Evolutionary conservation across 352 stramenopile species (phyloP).

Genomic region (Globisporangium radiosum): DNA sequence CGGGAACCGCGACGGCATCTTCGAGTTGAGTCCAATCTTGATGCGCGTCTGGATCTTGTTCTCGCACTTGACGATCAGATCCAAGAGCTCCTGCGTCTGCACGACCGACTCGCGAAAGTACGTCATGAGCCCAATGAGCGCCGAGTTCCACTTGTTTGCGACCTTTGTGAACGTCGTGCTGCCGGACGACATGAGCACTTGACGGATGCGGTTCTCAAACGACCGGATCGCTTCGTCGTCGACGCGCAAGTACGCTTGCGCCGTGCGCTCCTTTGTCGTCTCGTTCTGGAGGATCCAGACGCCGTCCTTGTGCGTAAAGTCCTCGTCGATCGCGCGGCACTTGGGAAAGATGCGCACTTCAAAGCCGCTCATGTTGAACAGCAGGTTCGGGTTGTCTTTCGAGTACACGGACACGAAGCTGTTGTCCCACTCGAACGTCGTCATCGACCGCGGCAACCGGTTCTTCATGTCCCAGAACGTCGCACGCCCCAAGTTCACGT

Average conservation of each 20-base stretch:
- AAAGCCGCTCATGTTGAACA: conserved; percentile 99
- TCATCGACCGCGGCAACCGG: conserved; percentile 96
- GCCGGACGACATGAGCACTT: conserved; percentile 99
- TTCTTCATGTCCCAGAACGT: conserved; percentile 99
- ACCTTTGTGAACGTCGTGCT: conserved; percentile 99
- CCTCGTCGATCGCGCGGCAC: conserved; percentile 84
- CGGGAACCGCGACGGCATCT: conserved; percentile 99
- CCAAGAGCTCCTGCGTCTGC: conserved; percentile 99
- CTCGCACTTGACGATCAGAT: conserved; percentile 99
- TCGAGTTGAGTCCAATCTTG: conserved; percentile 99
- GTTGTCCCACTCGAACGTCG: conserved; percentile 99
- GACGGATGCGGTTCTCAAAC: conserved; percentile 99
- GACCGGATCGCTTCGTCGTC: conserved; percentile 93
- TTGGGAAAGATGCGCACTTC: conserved; percentile 96
- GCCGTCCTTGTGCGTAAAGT: conserved; percentile 97
- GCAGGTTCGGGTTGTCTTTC: conserved; percentile 99
- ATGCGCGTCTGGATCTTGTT: conserved; percentile 99
- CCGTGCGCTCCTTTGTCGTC: conserved; percentile 98
- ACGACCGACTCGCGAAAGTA: conserved; percentile 99
- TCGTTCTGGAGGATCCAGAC: conserved; percentile 99
- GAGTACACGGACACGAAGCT: conserved; percentile 99
- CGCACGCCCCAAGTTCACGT: conserved; percentile 98
- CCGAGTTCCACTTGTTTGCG: conserved; percentile 98
- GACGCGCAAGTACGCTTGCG: conserved; percentile 95
- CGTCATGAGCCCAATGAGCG: conserved; percentile 96